phyloP scores from a whole-genome alignment of 228 moss, liverwort and hornwort species.

The Sphagnum magellanicum region DNA sequence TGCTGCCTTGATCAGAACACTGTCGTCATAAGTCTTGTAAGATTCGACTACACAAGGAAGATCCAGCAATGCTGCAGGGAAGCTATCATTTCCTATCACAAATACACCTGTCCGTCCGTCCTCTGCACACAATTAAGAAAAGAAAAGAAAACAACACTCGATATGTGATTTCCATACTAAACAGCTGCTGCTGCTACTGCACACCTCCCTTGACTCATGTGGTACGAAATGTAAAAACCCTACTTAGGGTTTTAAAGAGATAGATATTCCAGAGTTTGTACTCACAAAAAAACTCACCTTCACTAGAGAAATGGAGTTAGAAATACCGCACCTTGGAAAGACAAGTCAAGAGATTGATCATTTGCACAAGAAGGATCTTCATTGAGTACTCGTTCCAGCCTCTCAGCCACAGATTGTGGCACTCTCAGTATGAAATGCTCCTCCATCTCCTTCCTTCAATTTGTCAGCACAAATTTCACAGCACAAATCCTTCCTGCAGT shows the following conservation, averaged over 20 bases:
- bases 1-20: slow-evolving; percentile 97
- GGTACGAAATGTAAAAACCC: no score
- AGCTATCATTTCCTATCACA: slow-evolving; percentile 70
- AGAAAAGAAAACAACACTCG: not conserved
- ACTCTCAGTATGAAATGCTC: slow-evolving; percentile 95
- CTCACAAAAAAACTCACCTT: not conserved
- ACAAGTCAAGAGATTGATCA: slow-evolving; percentile 73
- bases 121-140: slow-evolving; percentile 28
- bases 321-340: slow-evolving; percentile 53
- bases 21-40: slow-evolving; percentile 96
- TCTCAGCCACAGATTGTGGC: slow-evolving; percentile 79
- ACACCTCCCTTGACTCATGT: no score
- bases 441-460: slow-evolving; percentile 41
- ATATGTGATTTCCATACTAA: no score
- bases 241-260: no score
- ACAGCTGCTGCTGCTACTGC: no score
- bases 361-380: slow-evolving; percentile 43
- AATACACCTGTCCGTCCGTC: slow-evolving; percentile 84
- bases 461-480: no score
- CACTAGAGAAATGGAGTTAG: not conserved
- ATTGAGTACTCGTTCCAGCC: slow-evolving; percentile 74
- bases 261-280: no score
- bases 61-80: slow-evolving; percentile 78
- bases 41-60: slow-evolving; percentile 92
- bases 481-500: no score